Evolutionary conservation across 108 stramenopile species (phyloP).

Genomic region (Hondaea fermentalgiana): DNA sequence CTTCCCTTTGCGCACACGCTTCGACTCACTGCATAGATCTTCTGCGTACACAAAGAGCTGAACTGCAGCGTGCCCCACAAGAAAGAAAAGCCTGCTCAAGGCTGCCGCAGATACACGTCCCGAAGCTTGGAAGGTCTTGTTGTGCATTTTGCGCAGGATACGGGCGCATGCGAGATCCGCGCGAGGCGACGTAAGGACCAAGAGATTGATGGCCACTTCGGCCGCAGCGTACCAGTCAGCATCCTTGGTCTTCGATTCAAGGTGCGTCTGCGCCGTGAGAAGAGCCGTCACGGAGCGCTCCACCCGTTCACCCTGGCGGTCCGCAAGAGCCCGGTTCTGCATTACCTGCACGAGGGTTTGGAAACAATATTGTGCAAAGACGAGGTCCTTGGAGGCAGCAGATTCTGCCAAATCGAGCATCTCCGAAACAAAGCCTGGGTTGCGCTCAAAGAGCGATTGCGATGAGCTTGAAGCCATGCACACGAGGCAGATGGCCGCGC

Average conservation of each 20-base stretch:
- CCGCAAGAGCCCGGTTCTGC: background rate
- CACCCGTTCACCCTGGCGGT: background rate
- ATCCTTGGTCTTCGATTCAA: background rate
- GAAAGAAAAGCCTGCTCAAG: slow-evolving; percentile 84
- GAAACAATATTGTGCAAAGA: background rate
- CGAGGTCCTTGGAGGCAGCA: background rate
- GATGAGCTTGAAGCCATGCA: slow-evolving; percentile 80
- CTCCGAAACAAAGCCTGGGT: slow-evolving; percentile 37
- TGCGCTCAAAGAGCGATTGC: slow-evolving; percentile 67
- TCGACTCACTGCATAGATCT: slow-evolving; percentile 47
- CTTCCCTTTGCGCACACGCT: background rate
- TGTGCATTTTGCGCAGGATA: background rate
- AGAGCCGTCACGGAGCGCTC: background rate
- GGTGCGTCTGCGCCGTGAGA: background rate
- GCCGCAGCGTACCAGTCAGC: background rate
- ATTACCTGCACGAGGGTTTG: background rate
- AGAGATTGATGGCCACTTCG: slow-evolving; percentile 31
- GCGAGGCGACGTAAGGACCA: slow-evolving; percentile 2
- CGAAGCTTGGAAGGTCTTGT: background rate
- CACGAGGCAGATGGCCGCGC: slow-evolving; percentile 69
- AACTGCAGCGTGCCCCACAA: slow-evolving; percentile 83
- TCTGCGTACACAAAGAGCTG: slow-evolving; percentile 86
- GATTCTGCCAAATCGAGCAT: background rate
- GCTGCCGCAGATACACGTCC: slow-evolving; percentile 35
- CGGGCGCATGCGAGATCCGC: slow-evolving; percentile 22